Percentiles rank a stretch among this genome's conserved stretches.
Evolutionary conservation across 2,329 filamentous ascomycete species (phyloP).

Genomic region (Thelonectria olida): DNA sequence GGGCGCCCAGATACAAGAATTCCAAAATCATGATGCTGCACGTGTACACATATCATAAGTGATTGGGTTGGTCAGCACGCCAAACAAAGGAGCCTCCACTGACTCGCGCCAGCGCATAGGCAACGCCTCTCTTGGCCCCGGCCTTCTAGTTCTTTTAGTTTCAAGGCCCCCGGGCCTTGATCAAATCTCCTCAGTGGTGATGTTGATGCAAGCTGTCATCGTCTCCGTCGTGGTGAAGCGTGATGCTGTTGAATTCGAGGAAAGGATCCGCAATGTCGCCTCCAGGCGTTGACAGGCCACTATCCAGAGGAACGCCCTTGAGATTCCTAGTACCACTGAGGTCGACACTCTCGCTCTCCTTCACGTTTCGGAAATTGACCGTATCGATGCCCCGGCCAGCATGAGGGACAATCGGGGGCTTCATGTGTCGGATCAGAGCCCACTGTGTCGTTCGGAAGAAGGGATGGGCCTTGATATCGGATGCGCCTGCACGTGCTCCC

Average conservation of each 20-base stretch:
- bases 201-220: constrained; percentile 58
- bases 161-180: constrained; percentile 12
- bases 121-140: constrained; percentile 9
- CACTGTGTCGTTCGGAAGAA: constrained; percentile 98
- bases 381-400: constrained; percentile 92
- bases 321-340: constrained; percentile 69
- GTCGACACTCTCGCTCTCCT: constrained; percentile 95
- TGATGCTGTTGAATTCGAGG: constrained; percentile 98
- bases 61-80: constrained; percentile 18
- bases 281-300: constrained; percentile 84
- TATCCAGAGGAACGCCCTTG: constrained; percentile 88
- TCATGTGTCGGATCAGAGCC: constrained; percentile 97
- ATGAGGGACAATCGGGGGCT: constrained; percentile 94
- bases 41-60: constrained; percentile 33
- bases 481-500: constrained; percentile 92
- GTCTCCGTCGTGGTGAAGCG: constrained; percentile 94
- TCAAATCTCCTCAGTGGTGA: constrained; percentile 8
- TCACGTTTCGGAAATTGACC: constrained; percentile 96
- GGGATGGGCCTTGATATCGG: constrained; percentile 93
- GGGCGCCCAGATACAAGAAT: constrained; percentile 34
- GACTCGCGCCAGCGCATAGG: constrained; percentile 18
- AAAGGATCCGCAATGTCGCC: constrained; percentile 89
- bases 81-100: constrained; percentile 10
- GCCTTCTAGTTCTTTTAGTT: background rate
- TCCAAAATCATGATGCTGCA: constrained; percentile 34